Base-by-base conservation (phyloP, 306 rosid species). In the Glycine soja region DNA sequence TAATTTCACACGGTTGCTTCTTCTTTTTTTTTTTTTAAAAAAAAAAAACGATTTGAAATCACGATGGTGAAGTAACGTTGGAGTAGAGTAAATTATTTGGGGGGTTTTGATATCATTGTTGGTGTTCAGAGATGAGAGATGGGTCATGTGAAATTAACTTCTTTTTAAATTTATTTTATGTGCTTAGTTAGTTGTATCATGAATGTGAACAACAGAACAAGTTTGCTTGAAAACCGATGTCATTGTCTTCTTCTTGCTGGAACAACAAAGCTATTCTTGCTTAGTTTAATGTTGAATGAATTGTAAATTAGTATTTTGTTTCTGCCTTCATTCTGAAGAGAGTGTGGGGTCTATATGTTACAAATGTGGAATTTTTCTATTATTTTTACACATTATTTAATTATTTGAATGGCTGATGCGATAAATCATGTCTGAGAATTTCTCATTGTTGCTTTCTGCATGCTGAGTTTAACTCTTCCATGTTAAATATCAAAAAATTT, bases 221-320 rank as follows among this genome's bases (percentile, higher is more conserved):
- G 24, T 6, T 18, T 81, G 59, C 38, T 72, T 80, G 42, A 51
- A 24, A 80, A n/a, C 1, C n/a, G 4, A 7, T 46, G n/a, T 15
- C 66, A 18, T 43, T 73, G 67, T 80, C 74, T 74, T 62, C 48
- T 72, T 72, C 40, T 8, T 59, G 64, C 53, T 62, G 74, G 69
- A 72, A 62, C 46, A 4, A 14, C 40, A 38, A 46, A 38, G 12
- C 18, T 10, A 10, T 57, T 67, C 9, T 24, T 24, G 30, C 2
- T 24, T 24, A 24, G 1, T 24, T 24, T 24, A 24, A 24, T 24
- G 30, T 1, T 56, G 47, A 36, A 36, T 34, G 72, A 70, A 64
- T 8, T 57, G 45, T 57, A 48, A 80, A 61, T 72, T 80, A 42
- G 30, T 24, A 24, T 62, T 53, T 2, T 52, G 13, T 64, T 81